Evolutionary conservation across 108 stramenopile species (phyloP).

Genomic region (Seminavis robusta): DNA sequence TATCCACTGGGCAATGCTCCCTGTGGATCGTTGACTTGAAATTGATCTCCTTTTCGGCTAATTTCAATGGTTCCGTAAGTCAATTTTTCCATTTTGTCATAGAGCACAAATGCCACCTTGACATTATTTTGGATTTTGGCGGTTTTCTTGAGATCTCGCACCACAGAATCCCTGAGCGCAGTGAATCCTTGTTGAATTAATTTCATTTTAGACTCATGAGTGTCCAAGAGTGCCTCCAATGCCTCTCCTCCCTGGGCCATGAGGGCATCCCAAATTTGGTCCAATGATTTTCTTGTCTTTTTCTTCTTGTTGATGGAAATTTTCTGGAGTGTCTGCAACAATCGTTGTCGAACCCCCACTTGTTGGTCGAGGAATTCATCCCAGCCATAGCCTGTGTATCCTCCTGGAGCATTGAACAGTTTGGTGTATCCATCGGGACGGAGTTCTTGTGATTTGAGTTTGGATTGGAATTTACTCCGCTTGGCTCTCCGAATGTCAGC

Average conservation of each 20-base stretch:
- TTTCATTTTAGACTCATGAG: slow-evolving; percentile 14
- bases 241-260: slow-evolving; percentile 4
- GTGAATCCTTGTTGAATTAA: slow-evolving; percentile 2
- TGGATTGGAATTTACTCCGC: slow-evolving; percentile 17
- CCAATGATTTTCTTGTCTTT: too few species aligned
- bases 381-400: slow-evolving; percentile 70
- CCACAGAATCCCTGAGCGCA: slow-evolving; percentile 33
- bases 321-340: too few species aligned
- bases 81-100: slow-evolving; percentile 1
- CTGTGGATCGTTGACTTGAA: slow-evolving; percentile 21
- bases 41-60: slow-evolving; percentile 33
- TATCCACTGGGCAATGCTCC: slow-evolving; percentile 45
- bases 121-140: not conserved
- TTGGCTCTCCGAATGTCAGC: slow-evolving; percentile 37
- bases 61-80: not conserved
- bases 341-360: slow-evolving; percentile 44
- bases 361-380: slow-evolving; percentile 73
- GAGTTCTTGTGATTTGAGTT: slow-evolving; percentile 23
- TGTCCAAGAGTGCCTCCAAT: slow-evolving; percentile 36
- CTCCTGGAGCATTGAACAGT: slow-evolving; percentile 32
- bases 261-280: slow-evolving; percentile 32
- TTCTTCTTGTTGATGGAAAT: too few species aligned
- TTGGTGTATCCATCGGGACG: slow-evolving; percentile 67
- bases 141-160: slow-evolving; percentile 20
- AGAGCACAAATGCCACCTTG: not conserved